Percentiles rank a stretch among this genome's conserved stretches.
These are phyloP conservation scores for Coemansia sp. DNA, from an alignment of 192 early-diverging fungal species.

Conservation along the genomic window DNA sequence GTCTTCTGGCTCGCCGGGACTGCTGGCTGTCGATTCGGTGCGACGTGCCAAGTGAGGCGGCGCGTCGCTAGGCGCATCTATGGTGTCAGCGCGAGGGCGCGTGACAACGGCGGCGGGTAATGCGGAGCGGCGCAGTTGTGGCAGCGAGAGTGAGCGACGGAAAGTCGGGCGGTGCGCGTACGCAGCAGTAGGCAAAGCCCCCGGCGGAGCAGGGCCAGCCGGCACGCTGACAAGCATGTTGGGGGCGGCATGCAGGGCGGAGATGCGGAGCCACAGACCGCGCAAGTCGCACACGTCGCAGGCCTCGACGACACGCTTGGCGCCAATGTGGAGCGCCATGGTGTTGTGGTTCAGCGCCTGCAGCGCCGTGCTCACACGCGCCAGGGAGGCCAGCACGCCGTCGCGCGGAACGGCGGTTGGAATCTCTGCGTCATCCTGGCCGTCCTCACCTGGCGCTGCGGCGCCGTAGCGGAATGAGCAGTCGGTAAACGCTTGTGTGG, in stretches of 20 bases:
- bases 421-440: slow-evolving; percentile 34
- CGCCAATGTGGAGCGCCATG: slow-evolving; percentile 49
- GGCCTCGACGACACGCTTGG: slow-evolving; percentile 53
- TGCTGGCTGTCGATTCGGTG: not conserved
- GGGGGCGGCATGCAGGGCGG: slow-evolving; percentile 34
- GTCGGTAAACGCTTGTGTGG: slow-evolving; percentile 52
- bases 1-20: slow-evolving; percentile 15
- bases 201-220: slow-evolving; percentile 18
- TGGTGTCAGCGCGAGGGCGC: slow-evolving; percentile 47
- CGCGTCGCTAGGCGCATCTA: slow-evolving; percentile 30
- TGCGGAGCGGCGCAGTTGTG: slow-evolving; percentile 27
- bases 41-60: slow-evolving; percentile 45
- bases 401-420: slow-evolving; percentile 15
- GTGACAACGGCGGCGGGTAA: not conserved
- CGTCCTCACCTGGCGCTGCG: slow-evolving; percentile 5
- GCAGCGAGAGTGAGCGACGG: slow-evolving; percentile 48
- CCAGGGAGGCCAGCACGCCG: slow-evolving; percentile 23
- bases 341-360: slow-evolving; percentile 52
- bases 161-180: slow-evolving; percentile 18
- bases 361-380: slow-evolving; percentile 29
- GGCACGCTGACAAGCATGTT: slow-evolving; percentile 44
- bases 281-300: slow-evolving; percentile 54
- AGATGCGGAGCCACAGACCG: slow-evolving; percentile 50
- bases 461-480: slow-evolving; percentile 15
- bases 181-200: not conserved